These are phyloP conservation scores for Ogataea allantospora DNA, from an alignment of 805 yeast species.

Conservation along the genomic window DNA sequence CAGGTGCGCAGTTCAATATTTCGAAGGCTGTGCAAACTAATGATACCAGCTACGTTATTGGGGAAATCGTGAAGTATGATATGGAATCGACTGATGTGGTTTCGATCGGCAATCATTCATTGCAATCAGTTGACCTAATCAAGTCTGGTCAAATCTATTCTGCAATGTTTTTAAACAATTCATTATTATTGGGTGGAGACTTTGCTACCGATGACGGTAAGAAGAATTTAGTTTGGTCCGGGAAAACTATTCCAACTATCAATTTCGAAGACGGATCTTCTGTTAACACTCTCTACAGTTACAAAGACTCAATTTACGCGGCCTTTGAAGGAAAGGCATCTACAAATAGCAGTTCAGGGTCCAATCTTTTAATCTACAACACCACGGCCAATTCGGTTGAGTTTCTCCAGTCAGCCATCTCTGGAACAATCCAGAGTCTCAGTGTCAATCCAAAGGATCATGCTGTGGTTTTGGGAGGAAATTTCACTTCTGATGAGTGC, in stretches of 20 bases:
- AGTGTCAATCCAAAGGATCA: conserved; percentile 40
- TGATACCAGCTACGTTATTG: conserved; percentile 21
- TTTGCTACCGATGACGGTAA: conserved; percentile 34
- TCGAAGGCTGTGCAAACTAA: conserved; percentile 24
- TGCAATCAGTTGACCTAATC: not conserved
- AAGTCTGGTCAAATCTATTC: conserved; percentile 23
- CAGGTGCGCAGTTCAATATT: conserved; percentile 32
- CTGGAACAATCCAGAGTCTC: conserved; percentile 41
- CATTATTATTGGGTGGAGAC: conserved; percentile 59
- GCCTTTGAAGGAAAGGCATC: conserved; percentile 43
- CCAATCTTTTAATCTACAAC: conserved; percentile 55
- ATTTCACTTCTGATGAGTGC: conserved; percentile 53
- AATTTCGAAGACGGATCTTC: conserved; percentile 21
- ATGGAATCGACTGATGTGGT: conserved; percentile 18
- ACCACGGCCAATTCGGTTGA: conserved; percentile 41
- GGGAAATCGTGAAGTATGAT: conserved; percentile 23
- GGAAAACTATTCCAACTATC: conserved; percentile 15
- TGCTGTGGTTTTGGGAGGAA: conserved; percentile 68
- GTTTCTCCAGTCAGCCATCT: conserved; percentile 35
- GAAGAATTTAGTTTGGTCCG: conserved; percentile 25
- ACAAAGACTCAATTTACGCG: conserved; percentile 40
- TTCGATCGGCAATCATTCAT: not conserved
- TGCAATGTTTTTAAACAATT: conserved; percentile 42
- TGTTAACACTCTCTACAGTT: conserved; percentile 34
- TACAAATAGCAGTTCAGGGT: conserved; percentile 23